phyloP scores from a whole-genome alignment of 306 rosid species.

The Gleditsia sinensis region DNA sequence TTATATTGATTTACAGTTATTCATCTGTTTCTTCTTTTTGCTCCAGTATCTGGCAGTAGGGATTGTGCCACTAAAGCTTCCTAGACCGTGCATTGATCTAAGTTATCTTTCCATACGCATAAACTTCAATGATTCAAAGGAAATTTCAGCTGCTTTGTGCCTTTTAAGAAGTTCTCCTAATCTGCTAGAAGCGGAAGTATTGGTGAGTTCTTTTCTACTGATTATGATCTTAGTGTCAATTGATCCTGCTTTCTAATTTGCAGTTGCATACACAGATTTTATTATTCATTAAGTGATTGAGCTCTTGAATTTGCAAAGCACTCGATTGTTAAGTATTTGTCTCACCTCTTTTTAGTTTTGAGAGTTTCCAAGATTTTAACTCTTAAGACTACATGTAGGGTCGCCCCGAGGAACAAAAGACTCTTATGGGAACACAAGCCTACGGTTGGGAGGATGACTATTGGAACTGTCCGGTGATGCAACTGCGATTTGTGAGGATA shows the following conservation, averaged over 20 bases:
- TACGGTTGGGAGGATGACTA: conserved; percentile 35
- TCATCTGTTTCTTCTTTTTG: conserved; percentile 33
- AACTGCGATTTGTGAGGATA: conserved; percentile 49
- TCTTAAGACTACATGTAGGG: conserved; percentile 38
- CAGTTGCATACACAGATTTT: not conserved
- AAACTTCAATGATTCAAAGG: conserved; percentile 53
- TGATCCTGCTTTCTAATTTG: conserved; percentile 5
- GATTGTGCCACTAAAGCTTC: conserved; percentile 45
- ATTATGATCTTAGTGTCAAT: conserved; percentile 19
- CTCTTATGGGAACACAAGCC: not conserved
- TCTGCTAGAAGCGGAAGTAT: conserved; percentile 57
- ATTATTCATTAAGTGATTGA: not conserved
- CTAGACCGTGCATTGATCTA: conserved; percentile 50
- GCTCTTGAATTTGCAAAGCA: conserved; percentile 5
- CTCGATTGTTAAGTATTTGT: not conserved
- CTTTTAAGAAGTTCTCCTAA: conserved; percentile 60
- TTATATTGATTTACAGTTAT: conserved; percentile 21
- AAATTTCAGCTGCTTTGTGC: conserved; percentile 56
- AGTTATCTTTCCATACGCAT: conserved; percentile 57
- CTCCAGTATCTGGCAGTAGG: conserved; percentile 60
- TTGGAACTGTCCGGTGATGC: conserved; percentile 34
- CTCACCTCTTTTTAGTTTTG: conserved; percentile 5
- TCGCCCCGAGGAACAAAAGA: conserved; percentile 41
- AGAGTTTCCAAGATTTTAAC: conserved; percentile 19
- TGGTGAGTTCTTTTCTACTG: conserved; percentile 49